Conservation (phyloP, 2,329 filamentous ascomycete species). For the Pseudogymnoascus sp. region DNA sequence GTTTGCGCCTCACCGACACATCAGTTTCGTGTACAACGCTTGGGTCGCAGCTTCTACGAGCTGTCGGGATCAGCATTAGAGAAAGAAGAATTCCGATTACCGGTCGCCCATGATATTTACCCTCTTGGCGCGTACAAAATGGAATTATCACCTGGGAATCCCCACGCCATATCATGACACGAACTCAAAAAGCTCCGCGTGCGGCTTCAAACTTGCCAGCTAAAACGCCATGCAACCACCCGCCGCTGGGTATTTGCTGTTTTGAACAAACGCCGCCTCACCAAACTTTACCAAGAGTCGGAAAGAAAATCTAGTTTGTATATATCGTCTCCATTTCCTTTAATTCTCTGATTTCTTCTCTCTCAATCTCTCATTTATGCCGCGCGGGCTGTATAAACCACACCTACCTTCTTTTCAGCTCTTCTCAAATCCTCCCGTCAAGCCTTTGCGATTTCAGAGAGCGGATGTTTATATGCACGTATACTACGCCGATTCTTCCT, state of each 20-base stretch:
- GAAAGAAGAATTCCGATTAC: neutral
- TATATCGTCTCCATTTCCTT: neutral
- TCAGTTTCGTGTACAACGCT: neutral
- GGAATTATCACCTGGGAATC: neutral
- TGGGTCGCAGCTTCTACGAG: neutral
- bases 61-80: neutral
- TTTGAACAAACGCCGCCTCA: constrained; percentile 2
- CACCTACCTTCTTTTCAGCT: neutral
- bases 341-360: neutral
- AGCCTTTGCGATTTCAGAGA: neutral
- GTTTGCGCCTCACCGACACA: constrained; percentile 4
- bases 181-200: neutral
- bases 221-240: constrained; percentile 1
- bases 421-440: neutral
- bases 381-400: neutral
- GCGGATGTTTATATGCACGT: neutral
- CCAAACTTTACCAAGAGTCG: neutral
- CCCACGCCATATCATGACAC: neutral
- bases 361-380: constrained; percentile 3
- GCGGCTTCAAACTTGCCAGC: neutral
- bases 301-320: neutral
- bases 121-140: neutral
- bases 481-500: neutral
- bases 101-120: neutral
- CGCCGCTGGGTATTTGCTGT: neutral